phyloP scores from a whole-genome alignment of 2,329 filamentous ascomycete genomes.

The Aspergillus thermomutatus region DNA sequence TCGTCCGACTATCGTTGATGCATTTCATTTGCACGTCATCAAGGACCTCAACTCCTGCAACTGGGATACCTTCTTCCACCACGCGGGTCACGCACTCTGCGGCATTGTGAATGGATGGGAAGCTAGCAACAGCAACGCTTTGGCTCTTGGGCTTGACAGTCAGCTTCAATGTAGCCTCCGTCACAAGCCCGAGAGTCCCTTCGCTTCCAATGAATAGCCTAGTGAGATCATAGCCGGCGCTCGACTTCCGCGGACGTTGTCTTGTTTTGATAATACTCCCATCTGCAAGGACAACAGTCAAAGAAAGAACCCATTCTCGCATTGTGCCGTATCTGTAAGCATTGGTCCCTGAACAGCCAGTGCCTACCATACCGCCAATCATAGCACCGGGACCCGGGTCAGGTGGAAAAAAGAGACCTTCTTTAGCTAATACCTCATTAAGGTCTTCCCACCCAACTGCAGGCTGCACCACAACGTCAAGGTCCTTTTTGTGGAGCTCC shows the following conservation, averaged over 20 bases:
- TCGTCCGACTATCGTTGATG: constrained; percentile 54
- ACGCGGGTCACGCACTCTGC: constrained; percentile 77
- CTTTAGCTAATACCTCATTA: constrained; percentile 70
- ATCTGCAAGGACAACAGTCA: constrained; percentile 87
- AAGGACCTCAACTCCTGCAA: constrained; percentile 88
- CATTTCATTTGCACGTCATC: constrained; percentile 86
- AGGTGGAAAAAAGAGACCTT: constrained; percentile 85
- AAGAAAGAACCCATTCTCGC: constrained; percentile 84
- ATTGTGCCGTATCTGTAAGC: constrained; percentile 91
- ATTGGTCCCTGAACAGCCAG: constrained; percentile 68
- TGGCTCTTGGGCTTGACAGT: constrained; percentile 76
- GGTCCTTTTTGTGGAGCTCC: constrained; percentile 69
- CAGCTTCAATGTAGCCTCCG: constrained; percentile 84
- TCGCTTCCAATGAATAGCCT: constrained; percentile 87
- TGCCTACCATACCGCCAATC: constrained; percentile 71
- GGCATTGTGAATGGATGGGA: constrained; percentile 63
- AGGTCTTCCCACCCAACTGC: constrained; percentile 83
- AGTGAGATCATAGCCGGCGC: constrained; percentile 87
- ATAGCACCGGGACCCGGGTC: constrained; percentile 87
- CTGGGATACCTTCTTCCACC: constrained; percentile 74
- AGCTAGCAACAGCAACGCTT: constrained; percentile 73
- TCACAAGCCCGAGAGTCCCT: constrained; percentile 86
- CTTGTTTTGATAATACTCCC: constrained; percentile 86
- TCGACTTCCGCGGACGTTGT: constrained; percentile 83
- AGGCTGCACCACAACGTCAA: constrained; percentile 74